Percentiles rank a stretch among this genome's conserved stretches.
Conservation (phyloP, 2,329 filamentous ascomycete species). For the Diplodia corticola region DNA sequence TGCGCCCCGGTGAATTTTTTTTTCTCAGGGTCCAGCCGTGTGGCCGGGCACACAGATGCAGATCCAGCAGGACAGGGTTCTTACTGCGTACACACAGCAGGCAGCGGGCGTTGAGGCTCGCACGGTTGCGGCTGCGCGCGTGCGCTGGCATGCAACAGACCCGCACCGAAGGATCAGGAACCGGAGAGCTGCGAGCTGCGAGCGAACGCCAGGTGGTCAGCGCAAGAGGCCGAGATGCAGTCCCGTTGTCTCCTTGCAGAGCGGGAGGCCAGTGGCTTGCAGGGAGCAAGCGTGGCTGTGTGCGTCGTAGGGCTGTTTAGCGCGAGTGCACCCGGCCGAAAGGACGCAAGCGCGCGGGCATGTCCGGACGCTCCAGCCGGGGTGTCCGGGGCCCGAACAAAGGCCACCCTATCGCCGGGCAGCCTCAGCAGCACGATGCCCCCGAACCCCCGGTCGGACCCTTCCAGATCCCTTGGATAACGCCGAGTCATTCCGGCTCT, state of each 20-base stretch:
- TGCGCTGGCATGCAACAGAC: slow-evolving; percentile 12
- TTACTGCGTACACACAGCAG: neutral
- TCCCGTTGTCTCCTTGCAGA: neutral
- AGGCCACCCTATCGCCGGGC: neutral
- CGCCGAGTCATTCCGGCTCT: slow-evolving; percentile 15
- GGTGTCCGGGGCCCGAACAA: neutral
- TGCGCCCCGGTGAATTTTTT: slow-evolving; percentile 10
- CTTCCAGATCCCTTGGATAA: slow-evolving; percentile 2
- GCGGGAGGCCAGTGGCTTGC: neutral
- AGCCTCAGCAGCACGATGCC: neutral
- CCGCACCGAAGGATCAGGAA: slow-evolving; percentile 9
- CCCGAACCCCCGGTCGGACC: neutral
- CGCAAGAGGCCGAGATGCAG: slow-evolving; percentile 7
- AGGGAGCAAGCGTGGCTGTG: neutral
- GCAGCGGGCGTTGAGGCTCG: slow-evolving; percentile 8
- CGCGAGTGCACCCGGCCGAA: neutral
- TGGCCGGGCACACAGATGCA: neutral
- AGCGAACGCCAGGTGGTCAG: neutral
- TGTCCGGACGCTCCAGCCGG: neutral
- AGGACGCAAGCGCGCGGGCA: neutral
- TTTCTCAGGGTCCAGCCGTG: slow-evolving; percentile 7
- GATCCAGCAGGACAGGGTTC: slow-evolving; percentile 17
- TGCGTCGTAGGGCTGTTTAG: slow-evolving; percentile 11
- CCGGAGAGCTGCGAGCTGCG: neutral
- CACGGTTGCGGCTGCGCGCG: neutral